Evolutionary conservation across 768 basidiomycete species (phyloP).

Genomic region (Suillus occidentalis): DNA sequence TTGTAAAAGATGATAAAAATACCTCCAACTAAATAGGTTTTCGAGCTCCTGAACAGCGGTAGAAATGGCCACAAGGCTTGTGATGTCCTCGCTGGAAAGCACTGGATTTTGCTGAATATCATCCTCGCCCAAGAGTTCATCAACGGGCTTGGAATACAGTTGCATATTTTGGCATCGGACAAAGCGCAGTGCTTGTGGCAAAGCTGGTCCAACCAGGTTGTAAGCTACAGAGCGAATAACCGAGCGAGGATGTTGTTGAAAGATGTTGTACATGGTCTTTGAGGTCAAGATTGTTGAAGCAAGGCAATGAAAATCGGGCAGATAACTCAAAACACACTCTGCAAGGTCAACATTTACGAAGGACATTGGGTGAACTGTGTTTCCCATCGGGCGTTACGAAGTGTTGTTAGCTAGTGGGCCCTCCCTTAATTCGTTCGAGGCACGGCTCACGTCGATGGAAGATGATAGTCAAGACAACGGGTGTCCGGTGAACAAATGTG

Average conservation of each 20-base stretch:
- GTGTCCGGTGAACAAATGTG: neutral
- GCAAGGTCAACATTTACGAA: conserved; percentile 32
- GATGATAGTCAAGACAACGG: neutral
- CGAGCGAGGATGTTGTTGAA: conserved; percentile 29
- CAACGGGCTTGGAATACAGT: neutral
- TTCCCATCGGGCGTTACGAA: neutral
- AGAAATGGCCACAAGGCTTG: conserved; percentile 25
- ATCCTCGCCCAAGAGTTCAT: neutral
- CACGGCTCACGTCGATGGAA: neutral
- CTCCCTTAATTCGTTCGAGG: neutral
- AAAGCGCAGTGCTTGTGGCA: conserved; percentile 32
- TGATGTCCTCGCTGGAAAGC: conserved; percentile 22
- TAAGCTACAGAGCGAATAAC: conserved; percentile 31
- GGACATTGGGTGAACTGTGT: conserved; percentile 10
- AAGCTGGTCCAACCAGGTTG: conserved; percentile 29
- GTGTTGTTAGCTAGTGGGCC: neutral
- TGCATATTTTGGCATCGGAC: conserved; percentile 17
- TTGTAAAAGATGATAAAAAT: conserved; percentile 7
- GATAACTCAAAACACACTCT: conserved; percentile 27
- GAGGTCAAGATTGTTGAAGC: conserved; percentile 26
- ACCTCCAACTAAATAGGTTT: conserved; percentile 42
- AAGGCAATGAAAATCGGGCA: conserved; percentile 32
- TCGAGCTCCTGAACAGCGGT: conserved; percentile 31
- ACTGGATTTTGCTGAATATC: conserved; percentile 15
- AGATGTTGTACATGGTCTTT: conserved; percentile 32